Conservation (phyloP, 768 basidiomycete genomes). For the Podaxis sp. region DNA sequence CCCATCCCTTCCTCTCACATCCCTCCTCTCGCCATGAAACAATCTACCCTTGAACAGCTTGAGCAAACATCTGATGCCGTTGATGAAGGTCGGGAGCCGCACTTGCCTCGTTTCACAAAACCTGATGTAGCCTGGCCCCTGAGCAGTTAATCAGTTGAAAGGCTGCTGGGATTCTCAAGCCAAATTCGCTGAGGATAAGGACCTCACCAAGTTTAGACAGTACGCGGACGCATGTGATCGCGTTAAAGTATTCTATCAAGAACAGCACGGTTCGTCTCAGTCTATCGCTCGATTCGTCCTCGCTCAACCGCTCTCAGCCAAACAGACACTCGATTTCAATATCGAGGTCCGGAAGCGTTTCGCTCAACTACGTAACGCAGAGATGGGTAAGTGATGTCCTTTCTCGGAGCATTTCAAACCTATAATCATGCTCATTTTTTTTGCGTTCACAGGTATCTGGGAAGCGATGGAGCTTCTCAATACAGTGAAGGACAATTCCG, state of each 20-base stretch:
- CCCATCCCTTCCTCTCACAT: neutral
- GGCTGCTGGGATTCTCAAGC: constrained; percentile 62
- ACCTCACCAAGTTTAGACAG: constrained; percentile 69
- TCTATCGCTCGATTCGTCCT: neutral
- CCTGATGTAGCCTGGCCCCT: neutral
- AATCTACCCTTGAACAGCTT: constrained; percentile 32
- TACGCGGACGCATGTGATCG: constrained; percentile 77
- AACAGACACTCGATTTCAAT: constrained; percentile 87
- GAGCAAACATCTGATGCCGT: constrained; percentile 49
- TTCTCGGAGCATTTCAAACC: constrained; percentile 18
- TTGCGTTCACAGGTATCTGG: constrained; percentile 75
- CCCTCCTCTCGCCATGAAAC: constrained; percentile 15
- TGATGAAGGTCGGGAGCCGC: constrained; percentile 38
- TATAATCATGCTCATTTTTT: constrained; percentile 41
- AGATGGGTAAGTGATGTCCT: constrained; percentile 8
- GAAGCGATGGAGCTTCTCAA: constrained; percentile 87
- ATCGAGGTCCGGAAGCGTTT: constrained; percentile 56
- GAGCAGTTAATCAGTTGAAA: constrained; percentile 68
- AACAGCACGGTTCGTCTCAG: constrained; percentile 63
- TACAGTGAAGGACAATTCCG: constrained; percentile 86
- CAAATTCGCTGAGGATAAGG: constrained; percentile 58
- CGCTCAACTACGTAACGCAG: neutral
- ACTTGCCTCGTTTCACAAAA: neutral
- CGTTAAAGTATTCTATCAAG: constrained; percentile 75
- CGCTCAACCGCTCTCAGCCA: constrained; percentile 44